Evolutionary conservation across 2,329 filamentous ascomycete genomes (phyloP), one percentile per base, ranked within the genome.

Genomic region (Diplodia sapinea): DNA sequence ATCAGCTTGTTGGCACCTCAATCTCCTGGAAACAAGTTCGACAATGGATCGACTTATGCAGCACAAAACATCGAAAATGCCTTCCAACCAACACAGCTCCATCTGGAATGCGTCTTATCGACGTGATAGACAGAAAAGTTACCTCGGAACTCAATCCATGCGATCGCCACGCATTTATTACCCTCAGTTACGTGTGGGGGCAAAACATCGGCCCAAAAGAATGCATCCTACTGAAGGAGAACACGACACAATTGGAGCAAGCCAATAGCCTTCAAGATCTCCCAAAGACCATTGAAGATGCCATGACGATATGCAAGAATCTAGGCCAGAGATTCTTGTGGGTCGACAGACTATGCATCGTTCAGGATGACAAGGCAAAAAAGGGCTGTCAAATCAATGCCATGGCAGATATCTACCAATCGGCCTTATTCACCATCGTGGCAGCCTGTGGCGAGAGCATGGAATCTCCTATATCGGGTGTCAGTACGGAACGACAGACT

Each of bases 321-420:
- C 13, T 71, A 0, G 68, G 68, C 1, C 67, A 69, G 47, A 20
- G 68, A 33, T 64, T 63, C 26, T 36, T 72, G 2, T 72, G 70
- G 70, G 65, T 70, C 36, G 70, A 72, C 49, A 62, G 68, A 9
- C 55, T 72, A 11, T 72, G 70, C 47, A 72, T 66, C 23, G 15
- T 66, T 15, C 63, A 66, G 31, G 63, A 66, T 9, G 63, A 66
- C 12, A 57, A 65, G 9, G 67, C 36, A 66, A 70, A 26, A 4
- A 50, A 50, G 49, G 9, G 23, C 2, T 69, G 67, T 40, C 57
- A 66, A 13, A 15, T 26, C 29, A 9, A 70, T 71, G 70, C 67
- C 0, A 50, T 50, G 49, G 49, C 20, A 4, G 20, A 20, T 1
- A 50, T 50, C 9, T 50, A 23, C 9, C 23, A 20, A 3, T 50